Evolutionary conservation across 345 rosid genomes (phyloP).

Genomic region (Eucalyptus tenuipes): DNA sequence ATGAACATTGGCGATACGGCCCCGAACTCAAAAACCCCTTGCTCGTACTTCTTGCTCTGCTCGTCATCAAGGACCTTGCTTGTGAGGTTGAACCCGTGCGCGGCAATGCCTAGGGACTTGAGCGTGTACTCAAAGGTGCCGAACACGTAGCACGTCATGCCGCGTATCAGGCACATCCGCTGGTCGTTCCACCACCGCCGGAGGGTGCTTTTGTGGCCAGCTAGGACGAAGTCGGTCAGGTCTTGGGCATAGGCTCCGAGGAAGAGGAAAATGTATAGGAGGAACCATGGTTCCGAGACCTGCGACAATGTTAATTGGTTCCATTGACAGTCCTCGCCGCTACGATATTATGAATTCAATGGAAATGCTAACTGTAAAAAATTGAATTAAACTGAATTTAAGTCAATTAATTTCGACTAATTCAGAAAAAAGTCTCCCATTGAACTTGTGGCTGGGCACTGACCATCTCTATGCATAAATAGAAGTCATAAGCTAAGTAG

Average conservation of each 20-base stretch:
- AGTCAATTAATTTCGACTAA: background rate
- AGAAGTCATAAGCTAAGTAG: background rate
- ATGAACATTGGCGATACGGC: background rate
- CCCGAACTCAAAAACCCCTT: background rate
- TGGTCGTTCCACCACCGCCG: constrained; percentile 20
- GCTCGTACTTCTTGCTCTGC: background rate
- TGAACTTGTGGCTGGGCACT: background rate
- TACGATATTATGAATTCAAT: background rate
- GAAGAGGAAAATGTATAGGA: constrained; percentile 46
- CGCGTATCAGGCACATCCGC: constrained; percentile 26
- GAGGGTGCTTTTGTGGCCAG: background rate
- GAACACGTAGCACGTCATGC: background rate
- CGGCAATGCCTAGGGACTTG: constrained; percentile 33
- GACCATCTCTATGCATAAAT: background rate
- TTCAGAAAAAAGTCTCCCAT: background rate
- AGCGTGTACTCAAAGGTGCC: constrained; percentile 1
- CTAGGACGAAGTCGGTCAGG: background rate
- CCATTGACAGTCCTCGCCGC: background rate
- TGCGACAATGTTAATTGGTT: background rate
- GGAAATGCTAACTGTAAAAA: background rate
- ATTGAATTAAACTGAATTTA: background rate
- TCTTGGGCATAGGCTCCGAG: constrained; percentile 36
- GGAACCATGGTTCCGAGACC: constrained; percentile 52
- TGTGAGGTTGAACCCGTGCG: constrained; percentile 43
- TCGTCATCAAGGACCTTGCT: constrained; percentile 41